phyloP scores from a whole-genome alignment of 495 filamentous ascomycete species.

The Articulospora tetracladia region DNA sequence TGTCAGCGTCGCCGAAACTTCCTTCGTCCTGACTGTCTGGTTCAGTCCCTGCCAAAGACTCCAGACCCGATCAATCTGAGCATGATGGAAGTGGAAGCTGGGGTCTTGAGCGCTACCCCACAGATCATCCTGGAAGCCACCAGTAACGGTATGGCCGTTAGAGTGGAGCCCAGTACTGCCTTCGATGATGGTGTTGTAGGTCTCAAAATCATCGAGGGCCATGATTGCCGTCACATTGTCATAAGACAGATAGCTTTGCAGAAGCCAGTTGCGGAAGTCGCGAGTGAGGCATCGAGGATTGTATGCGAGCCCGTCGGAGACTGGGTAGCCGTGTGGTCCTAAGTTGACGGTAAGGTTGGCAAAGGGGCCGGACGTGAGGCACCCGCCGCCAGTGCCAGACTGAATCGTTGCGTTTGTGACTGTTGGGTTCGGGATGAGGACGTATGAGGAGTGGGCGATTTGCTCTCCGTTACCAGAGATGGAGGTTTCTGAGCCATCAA shows the following conservation, averaged over 20 bases:
- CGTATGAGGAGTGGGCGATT: constrained; percentile 36
- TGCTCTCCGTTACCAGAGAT: constrained; percentile 61
- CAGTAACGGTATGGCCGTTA: constrained; percentile 14
- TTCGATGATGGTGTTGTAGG: constrained; percentile 37
- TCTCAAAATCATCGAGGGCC: constrained; percentile 2
- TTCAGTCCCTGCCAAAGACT: constrained; percentile 39
- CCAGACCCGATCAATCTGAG: constrained; percentile 17
- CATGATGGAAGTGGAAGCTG: constrained; percentile 50
- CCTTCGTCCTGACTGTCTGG: constrained; percentile 32
- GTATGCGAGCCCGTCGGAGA: constrained; percentile 39
- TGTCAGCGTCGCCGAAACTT: constrained; percentile 48
- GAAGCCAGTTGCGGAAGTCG: constrained; percentile 30
- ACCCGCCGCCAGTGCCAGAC: constrained; percentile 60
- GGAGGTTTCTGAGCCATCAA: constrained; percentile 58
- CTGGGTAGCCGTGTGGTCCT: constrained; percentile 19
- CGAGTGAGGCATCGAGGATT: constrained; percentile 64
- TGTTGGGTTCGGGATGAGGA: too few species aligned
- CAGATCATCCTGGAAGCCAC: constrained; percentile 38
- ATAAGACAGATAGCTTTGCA: neutral
- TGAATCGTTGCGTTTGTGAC: constrained; percentile 20
- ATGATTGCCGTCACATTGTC: constrained; percentile 21
- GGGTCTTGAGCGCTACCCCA: constrained; percentile 60
- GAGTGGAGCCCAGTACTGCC: constrained; percentile 51
- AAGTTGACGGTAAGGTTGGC: neutral
- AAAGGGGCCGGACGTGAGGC: constrained; percentile 41